Base-by-base conservation (phyloP, 371 early-diverging fungal species). In the Lichtheimia ramosa region DNA sequence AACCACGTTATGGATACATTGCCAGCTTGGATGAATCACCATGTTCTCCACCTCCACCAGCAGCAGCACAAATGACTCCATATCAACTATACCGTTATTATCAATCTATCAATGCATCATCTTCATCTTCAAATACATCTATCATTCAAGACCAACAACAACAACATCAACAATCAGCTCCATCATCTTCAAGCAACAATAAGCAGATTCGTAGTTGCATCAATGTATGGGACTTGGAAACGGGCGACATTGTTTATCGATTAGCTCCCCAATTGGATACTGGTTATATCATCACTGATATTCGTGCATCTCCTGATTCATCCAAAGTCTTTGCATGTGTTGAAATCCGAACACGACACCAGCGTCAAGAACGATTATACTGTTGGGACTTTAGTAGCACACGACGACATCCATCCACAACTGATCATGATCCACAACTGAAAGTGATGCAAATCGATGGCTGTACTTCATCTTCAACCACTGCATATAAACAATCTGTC, bases 211-310 rank as follows among this genome's bases (percentile, higher is more conserved):
- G 69, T 49, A 69, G 75, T 6, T 85, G 83, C 56, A 72, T 85
- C 5, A 75, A 85, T 64, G 82, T 85, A 12, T 85, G 83, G 83
- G 74, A 81, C 49, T 48, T 85, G 21, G 74, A 75, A n/a, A 83
- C 77, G 0, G 83, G 83, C 2, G 63, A 78, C 16, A 58, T 78
- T 15, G 68, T 63, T 0, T 83, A 81, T 51, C 73, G 79, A 15
- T 63, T 85, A 5, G 64, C 77, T 1, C 28, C 62, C 1, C 59
- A 42, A 3, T 27, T 69, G 7, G 63, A 64, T 3, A 52, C 61
- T 24, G 34, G 58, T 2, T 74, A 70, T 27, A 62, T 66, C 24
- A 74, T 79, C 12, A 74, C 73, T 5, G 80, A 79, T 57, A 69
- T 79, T 21, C 64, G 68, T 6, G 10, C 69, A 2, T 59, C 54